Evolutionary conservation across 169 alveolate genomes (phyloP).

Genomic region (Theileria sp.): DNA sequence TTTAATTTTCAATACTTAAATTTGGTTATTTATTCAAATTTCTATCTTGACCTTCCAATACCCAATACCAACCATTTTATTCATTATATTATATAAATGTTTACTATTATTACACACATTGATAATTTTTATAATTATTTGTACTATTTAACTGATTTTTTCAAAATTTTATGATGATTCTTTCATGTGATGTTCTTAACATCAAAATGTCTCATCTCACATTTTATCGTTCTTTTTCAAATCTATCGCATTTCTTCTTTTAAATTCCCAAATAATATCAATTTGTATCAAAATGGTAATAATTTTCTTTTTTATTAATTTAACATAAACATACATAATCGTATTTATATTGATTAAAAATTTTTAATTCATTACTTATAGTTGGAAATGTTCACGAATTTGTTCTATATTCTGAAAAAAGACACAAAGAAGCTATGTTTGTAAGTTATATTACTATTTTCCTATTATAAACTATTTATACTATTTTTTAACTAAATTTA

Average conservation of each 20-base stretch:
- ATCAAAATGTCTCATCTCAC: slow-evolving; percentile 4
- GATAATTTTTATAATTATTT: background rate
- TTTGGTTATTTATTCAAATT: background rate
- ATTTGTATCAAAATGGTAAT: background rate
- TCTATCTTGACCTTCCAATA: background rate
- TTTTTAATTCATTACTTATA: background rate
- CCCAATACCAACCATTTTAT: background rate
- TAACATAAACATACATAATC: background rate
- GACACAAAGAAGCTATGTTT: slow-evolving; percentile 77
- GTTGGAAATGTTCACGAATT: slow-evolving; percentile 15
- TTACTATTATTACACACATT: background rate
- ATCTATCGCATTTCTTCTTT: background rate
- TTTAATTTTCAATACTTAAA: background rate
- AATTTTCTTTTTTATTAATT: background rate
- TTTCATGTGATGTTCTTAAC: slow-evolving; percentile 6
- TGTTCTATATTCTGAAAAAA: slow-evolving; percentile 66
- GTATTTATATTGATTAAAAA: too few relatives aligned
- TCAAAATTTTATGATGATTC: background rate
- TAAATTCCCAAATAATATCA: background rate
- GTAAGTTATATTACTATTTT: slow-evolving; percentile 21
- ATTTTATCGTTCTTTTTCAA: background rate
- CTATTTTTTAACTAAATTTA: background rate
- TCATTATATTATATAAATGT: background rate
- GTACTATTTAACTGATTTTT: background rate
- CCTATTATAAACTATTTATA: background rate